These are phyloP conservation scores for Setaria italica DNA, from an alignment of 202 grass and related monocot species.

Conservation along the genomic window DNA sequence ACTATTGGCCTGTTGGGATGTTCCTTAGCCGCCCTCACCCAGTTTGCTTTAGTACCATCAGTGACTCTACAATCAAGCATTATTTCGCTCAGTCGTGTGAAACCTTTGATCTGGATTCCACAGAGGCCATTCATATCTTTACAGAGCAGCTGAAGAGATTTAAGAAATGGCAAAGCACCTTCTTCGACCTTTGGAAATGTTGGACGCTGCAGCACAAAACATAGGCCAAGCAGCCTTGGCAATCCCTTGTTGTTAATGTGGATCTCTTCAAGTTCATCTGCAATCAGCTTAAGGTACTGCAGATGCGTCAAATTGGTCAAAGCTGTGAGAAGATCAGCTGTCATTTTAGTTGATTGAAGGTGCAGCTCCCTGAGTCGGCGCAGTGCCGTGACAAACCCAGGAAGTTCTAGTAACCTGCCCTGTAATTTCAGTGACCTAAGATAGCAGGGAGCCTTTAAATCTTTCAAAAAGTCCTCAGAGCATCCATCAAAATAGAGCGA, in stretches of 20 bases:
- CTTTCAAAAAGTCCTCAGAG: conserved; percentile 1
- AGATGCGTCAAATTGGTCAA: conserved; percentile 1
- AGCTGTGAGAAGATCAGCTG: conserved; percentile 1
- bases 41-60: background rate
- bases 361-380: background rate
- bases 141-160: background rate
- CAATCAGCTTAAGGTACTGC: conserved; percentile 2
- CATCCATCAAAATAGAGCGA: background rate
- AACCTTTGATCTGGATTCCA: background rate
- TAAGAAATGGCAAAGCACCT: background rate
- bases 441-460: conserved; percentile 2
- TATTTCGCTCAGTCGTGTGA: background rate
- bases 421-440: background rate
- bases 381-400: background rate
- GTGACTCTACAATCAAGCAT: background rate
- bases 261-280: background rate
- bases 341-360: conserved; percentile 13
- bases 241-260: background rate
- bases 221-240: background rate
- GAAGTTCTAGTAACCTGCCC: background rate
- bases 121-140: background rate
- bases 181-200: conserved; percentile 3
- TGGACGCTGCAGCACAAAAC: background rate
- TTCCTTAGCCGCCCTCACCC: background rate
- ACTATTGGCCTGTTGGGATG: background rate